Percentiles rank a stretch among this genome's conserved stretches.
These are phyloP conservation scores for Paramecium primaurelia DNA, from an alignment of 73 alveolate genomes.

Conservation along the genomic window DNA sequence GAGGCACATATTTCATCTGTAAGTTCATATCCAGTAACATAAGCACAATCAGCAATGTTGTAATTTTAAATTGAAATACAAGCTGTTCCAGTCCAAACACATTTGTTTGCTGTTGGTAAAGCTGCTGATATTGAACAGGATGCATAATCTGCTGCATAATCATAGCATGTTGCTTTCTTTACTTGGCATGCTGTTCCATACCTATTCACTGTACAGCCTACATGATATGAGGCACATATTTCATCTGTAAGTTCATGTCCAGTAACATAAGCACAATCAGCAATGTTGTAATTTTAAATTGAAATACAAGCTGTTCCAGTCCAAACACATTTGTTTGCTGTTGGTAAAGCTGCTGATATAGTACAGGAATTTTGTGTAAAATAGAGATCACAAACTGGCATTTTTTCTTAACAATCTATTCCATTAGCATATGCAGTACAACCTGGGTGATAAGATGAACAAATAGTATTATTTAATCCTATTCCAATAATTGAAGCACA, in stretches of 20 bases:
- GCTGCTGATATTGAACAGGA: neutral
- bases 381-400: neutral
- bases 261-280: neutral
- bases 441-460: neutral
- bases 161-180: neutral
- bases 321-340: neutral
- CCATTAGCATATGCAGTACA: neutral
- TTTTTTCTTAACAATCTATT: neutral
- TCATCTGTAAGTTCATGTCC: neutral
- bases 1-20: neutral
- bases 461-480: neutral
- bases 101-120: neutral
- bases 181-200: neutral
- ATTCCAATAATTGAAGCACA: neutral
- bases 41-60: too few relatives aligned
- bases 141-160: too few relatives aligned
- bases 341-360: neutral
- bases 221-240: neutral
- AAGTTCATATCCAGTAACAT: neutral
- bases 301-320: neutral
- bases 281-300: too few relatives aligned
- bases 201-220: neutral
- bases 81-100: neutral
- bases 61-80: too few relatives aligned
- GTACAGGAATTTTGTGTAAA: neutral